Base-by-base conservation (phyloP, 2,329 filamentous ascomycete species). In the Alternaria sp. region DNA sequence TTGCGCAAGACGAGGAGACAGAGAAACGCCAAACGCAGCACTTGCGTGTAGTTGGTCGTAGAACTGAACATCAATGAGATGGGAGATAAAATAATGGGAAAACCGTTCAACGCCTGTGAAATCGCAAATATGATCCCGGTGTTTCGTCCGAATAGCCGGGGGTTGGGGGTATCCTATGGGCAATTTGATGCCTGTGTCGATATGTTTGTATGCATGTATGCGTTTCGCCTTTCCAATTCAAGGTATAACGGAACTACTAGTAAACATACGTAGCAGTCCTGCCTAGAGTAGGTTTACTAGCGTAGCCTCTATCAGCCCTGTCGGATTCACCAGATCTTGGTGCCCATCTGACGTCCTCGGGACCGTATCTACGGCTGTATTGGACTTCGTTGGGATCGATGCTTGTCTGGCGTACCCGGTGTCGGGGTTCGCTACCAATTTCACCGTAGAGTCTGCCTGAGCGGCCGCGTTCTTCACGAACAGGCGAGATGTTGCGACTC, bases 281-380 rank as follows among this genome's bases (percentile, higher is more conserved):
- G 13, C 68, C 57, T 7, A 78, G 53, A 13, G 26, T 50, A 30
- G 76, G 76, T 63, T 74, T 78, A 45, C 57, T 63, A n/a, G 66
- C 46, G 40, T 62, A 67, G 21, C 74, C 73, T 32, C 65, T 57
- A 11, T 73, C 73, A 49, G 63, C 73, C 36, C 65, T 57, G 15
- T 73, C 73, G 46, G 65, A 52, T 7, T 77, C 73, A n/a, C 71
- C 62, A 28, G 62, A 56, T n/a, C 66, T 61, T 1, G 71, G 67
- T 25, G 70, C 70, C 67, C 70, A 79, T 10, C 71, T 75, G 44
- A 83, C 70, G 52, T 82, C 79, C 23, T 83, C 80, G 11, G 76
- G 74, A 1, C 75, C 75, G 25, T 71, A 68, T 51, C 72, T 74
- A 40, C 63, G 72, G 15, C 61, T 43, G 55, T 77, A 81, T 23